Evolutionary conservation across 2,329 filamentous ascomycete species (phyloP), one percentile per base, ranked within the genome.

Genomic region (Aspergillus versicolor): DNA sequence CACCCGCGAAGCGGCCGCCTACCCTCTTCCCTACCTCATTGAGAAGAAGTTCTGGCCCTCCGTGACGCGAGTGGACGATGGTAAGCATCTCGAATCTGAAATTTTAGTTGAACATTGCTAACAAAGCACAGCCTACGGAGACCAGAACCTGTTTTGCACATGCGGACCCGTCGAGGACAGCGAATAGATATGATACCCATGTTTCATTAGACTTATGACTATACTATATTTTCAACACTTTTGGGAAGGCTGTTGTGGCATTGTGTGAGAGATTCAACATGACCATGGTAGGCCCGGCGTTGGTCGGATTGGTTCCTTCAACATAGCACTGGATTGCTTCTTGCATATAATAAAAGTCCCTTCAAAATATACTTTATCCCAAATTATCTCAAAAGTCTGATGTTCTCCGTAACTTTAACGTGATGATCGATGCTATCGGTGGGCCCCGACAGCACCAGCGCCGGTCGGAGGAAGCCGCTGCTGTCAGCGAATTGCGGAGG

Each of bases 11-110:
- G 83, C 87, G 76, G 93, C 93, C 0, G 93, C 91, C 0, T 97
- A 96, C 73, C 93, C 93, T 17, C 72, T 96, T 61, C 81, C 86
- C 0, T 96, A 85, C 77, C 77, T 97, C 61, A 84, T 85, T 73
- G 90, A 96, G 84, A 97, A 95, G 88, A 97, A 97, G 81, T 97
- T 97, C 78, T 97, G 93, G 93, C 92, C 93, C 0, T 87, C 81
- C 37, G 91, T 96, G 13, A 91, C 89, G 6, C 84, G 93, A 72
- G 81, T 97, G 19, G 90, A 97, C 72, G 93, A 97, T 80, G 84
- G 90, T 93, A 75, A 82, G 88, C 24, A 37, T 4, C 17, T 22
- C 5, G 4, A 12, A n/a, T 11, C 19, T 12, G n/a, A 15, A 6
- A 30, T 8, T 30, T n/a, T 8, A 21, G 24, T 13, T 19, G 54